Base-by-base conservation (phyloP, 306 rosid species). In the Pterocarpus macrocarpus region DNA sequence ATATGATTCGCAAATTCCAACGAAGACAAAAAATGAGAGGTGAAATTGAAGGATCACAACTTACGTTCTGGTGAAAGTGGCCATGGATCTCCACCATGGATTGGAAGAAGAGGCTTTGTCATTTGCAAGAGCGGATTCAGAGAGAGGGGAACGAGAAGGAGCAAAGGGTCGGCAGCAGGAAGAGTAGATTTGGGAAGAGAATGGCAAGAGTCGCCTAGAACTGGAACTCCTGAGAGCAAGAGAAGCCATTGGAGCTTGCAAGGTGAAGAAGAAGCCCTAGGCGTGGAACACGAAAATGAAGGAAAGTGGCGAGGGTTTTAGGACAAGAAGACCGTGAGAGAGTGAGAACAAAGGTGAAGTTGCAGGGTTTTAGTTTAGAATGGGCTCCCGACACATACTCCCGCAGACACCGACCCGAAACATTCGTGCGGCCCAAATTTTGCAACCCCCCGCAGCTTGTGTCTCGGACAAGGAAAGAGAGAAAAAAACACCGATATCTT, bases 71-170 rank as follows among this genome's bases (percentile, higher is more conserved):
- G 81, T 74, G 84, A 84, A 84, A 34, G 87, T 84, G 63, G 87
- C 87, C 87, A 84, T 84, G 74, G 87, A 84, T 84, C 87, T 84
- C 87, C 87, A 81, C 92, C 91, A 95, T 1, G 92, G 91, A 71
- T 41, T 71, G 69, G 88, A 83, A 69, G 78, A 61, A 49, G 80
- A 82, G 9, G 80, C 10, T 35, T 64, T 82, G 75, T 92, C 97
- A 79, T 84, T 39, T 39, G 53, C 5, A 39, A 16, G 10, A 39
- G 67, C 7, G 49, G 82, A 52, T 76, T 89, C 75, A 75, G 94
- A 65, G 75, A 80, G 81, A 28, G 89, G 79, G 30, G 90, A 83
- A 36, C 62, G 73, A 13, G 86, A 56, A 44, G 77, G 34, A 41
- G 71, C 61, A 11, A 89, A 86, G 80, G 89, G 91, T 30, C 91